phyloP scores from a whole-genome alignment of 306 rosid genomes.

The Lathyrus aphaca region DNA sequence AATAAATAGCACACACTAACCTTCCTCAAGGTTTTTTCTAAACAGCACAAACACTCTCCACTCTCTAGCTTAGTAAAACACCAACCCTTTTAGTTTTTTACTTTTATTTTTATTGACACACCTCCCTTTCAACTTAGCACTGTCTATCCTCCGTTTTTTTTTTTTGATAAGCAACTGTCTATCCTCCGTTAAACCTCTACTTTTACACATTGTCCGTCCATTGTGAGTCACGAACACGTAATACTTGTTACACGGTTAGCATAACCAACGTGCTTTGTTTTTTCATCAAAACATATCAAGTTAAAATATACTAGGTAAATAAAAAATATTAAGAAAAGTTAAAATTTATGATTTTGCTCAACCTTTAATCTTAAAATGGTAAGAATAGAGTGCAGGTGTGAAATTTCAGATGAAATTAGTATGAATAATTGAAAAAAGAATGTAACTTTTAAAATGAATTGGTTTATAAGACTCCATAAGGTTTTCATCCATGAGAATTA shows the following conservation, averaged over 20 bases:
- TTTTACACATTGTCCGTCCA: neutral
- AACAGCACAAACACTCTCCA: neutral
- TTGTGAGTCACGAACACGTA: neutral
- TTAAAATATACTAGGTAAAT: too few species aligned
- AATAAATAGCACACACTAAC: conserved; percentile 8
- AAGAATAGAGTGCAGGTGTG: neutral
- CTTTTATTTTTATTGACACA: neutral
- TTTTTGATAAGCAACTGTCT: too few species aligned
- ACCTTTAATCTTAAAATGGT: neutral
- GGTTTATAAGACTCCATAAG: neutral
- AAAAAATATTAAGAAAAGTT: neutral
- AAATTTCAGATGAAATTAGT: neutral
- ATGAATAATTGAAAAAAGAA: neutral
- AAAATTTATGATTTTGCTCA: neutral
- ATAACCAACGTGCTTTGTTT: neutral
- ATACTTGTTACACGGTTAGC: neutral
- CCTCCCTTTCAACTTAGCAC: neutral
- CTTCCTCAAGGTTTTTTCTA: neutral
- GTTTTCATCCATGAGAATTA: neutral
- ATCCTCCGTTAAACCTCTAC: neutral
- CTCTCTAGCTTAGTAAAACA: neutral
- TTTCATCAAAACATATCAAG: neutral
- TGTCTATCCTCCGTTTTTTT: neutral
- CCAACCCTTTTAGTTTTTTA: neutral
- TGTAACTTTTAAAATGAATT: neutral